Evolutionary conservation across 306 rosid species (phyloP).

Genomic region (Castanopsis chinensis): DNA sequence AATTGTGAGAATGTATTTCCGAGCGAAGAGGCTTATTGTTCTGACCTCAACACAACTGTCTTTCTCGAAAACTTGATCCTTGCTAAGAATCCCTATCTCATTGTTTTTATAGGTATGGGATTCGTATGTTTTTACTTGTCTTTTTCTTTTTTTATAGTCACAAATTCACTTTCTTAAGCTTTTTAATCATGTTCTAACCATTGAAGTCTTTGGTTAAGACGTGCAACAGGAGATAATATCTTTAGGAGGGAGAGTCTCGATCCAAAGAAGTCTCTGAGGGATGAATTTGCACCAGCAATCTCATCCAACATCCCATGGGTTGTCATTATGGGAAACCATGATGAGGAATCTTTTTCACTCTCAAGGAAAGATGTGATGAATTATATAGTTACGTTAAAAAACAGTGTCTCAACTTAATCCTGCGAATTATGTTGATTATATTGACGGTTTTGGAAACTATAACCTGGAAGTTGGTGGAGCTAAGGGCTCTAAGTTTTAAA

Average conservation of each 20-base stretch:
- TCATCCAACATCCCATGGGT: conserved; percentile 85
- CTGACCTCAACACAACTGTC: conserved; percentile 82
- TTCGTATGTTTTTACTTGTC: neutral
- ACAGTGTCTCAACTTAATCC: conserved; percentile 68
- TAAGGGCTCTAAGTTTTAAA: conserved; percentile 57
- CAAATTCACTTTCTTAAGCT: neutral
- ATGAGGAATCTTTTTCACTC: conserved; percentile 72
- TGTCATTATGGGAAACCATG: conserved; percentile 92
- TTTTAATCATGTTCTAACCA: neutral
- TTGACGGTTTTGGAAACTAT: conserved; percentile 94
- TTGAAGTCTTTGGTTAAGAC: neutral
- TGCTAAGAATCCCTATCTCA: conserved; percentile 87
- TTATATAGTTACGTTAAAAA: conserved; percentile 65
- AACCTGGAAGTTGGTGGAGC: conserved; percentile 78
- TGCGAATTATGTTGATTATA: conserved; percentile 22
- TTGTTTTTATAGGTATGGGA: conserved; percentile 77
- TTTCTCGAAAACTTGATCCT: conserved; percentile 66
- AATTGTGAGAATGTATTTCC: conserved; percentile 63
- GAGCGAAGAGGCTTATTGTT: conserved; percentile 55
- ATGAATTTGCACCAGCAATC: conserved; percentile 88
- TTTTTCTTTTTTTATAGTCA: neutral
- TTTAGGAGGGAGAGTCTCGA: conserved; percentile 55
- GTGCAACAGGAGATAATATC: conserved; percentile 78
- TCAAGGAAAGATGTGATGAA: conserved; percentile 87
- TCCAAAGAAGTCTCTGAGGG: conserved; percentile 63